Evolutionary conservation across 2,329 filamentous ascomycete species (phyloP).

Genomic region (Fusarium proliferatum): DNA sequence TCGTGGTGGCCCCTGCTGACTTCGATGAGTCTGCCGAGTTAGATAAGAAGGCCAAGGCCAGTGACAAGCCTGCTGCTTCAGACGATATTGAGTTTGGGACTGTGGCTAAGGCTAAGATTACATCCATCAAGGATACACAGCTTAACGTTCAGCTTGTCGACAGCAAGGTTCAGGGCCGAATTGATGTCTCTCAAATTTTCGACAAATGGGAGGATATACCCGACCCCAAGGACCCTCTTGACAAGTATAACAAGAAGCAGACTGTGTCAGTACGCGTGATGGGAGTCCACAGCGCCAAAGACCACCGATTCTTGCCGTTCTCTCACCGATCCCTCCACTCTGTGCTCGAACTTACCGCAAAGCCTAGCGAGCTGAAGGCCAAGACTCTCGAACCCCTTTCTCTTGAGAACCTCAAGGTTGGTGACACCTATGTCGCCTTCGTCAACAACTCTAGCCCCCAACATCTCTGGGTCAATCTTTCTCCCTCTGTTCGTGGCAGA

Average conservation of each 20-base stretch:
- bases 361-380: constrained; percentile 71
- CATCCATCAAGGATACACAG: constrained; percentile 90
- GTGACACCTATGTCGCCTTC: constrained; percentile 81
- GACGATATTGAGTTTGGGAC: constrained; percentile 80
- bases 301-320: constrained; percentile 91
- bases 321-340: constrained; percentile 84
- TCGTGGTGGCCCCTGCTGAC: constrained; percentile 66
- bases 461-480: constrained; percentile 90
- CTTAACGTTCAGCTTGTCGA: constrained; percentile 90
- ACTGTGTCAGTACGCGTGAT: constrained; percentile 80
- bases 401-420: constrained; percentile 77
- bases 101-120: constrained; percentile 79
- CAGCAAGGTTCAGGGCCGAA: constrained; percentile 79
- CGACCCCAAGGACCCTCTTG: constrained; percentile 83
- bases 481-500: constrained; percentile 86
- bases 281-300: constrained; percentile 89
- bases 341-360: constrained; percentile 88
- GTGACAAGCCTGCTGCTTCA: constrained; percentile 56
- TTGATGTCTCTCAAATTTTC: constrained; percentile 92
- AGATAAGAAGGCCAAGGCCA: constrained; percentile 51
- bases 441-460: constrained; percentile 89
- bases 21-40: constrained; percentile 58
- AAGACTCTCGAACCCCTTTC: constrained; percentile 64
- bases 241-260: constrained; percentile 76
- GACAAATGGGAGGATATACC: constrained; percentile 88